These are phyloP conservation scores for Cladosporium sp. DNA, from an alignment of 2,329 filamentous ascomycete genomes.

Conservation along the genomic window DNA sequence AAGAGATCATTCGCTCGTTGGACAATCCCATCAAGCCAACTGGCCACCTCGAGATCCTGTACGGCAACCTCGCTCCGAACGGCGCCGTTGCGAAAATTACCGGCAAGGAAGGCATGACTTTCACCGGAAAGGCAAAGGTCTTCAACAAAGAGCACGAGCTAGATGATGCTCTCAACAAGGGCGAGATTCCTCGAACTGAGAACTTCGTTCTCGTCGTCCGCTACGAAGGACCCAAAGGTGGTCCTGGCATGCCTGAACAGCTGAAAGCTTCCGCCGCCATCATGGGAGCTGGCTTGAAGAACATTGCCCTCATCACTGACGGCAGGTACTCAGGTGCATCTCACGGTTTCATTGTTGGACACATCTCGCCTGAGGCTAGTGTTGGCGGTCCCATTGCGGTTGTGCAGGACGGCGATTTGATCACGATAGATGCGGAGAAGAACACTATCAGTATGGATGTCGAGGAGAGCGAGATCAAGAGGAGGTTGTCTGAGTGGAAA, in stretches of 20 bases:
- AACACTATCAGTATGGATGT: slow-evolving; percentile 72
- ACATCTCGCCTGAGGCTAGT: slow-evolving; percentile 86
- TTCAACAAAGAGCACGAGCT: slow-evolving; percentile 84
- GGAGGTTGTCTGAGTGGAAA: slow-evolving; percentile 63
- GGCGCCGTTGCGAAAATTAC: slow-evolving; percentile 96
- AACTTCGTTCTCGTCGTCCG: slow-evolving; percentile 87
- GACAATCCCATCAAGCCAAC: slow-evolving; percentile 79
- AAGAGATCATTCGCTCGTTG: slow-evolving; percentile 77
- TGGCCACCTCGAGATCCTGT: slow-evolving; percentile 83
- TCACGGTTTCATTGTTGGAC: slow-evolving; percentile 91
- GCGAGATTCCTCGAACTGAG: slow-evolving; percentile 67
- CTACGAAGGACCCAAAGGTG: slow-evolving; percentile 90
- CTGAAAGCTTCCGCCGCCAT: slow-evolving; percentile 83
- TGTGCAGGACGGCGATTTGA: slow-evolving; percentile 71
- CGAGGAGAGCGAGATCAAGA: slow-evolving; percentile 64
- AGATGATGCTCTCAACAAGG: slow-evolving; percentile 66
- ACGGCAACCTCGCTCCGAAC: slow-evolving; percentile 80
- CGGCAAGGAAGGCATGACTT: slow-evolving; percentile 82
- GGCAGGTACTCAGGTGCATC: slow-evolving; percentile 83
- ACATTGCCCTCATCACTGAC: slow-evolving; percentile 88
- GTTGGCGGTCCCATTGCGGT: slow-evolving; percentile 84
- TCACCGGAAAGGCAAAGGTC: slow-evolving; percentile 74
- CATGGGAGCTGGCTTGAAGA: slow-evolving; percentile 84
- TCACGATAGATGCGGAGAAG: slow-evolving; percentile 79
- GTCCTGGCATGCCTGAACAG: slow-evolving; percentile 95